Percentiles rank a stretch among this genome's conserved stretches.
phyloP scores from a whole-genome alignment of 176 grass and related monocot species.

The Rhipidocladum racemiflorum region DNA sequence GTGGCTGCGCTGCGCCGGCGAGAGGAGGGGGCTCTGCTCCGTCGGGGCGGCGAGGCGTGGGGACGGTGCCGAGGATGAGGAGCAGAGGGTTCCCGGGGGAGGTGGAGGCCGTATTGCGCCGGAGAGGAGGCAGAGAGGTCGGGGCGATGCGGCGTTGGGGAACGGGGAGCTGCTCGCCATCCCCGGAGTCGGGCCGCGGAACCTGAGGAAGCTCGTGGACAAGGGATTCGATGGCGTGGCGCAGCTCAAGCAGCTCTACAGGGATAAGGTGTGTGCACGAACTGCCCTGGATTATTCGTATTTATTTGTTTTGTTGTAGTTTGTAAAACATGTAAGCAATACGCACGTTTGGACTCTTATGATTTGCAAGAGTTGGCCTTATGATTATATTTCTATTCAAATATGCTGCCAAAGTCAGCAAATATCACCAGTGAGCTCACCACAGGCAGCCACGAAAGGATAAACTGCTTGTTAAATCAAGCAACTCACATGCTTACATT shows the following conservation, averaged over 20 bases:
- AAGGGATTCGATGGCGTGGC: slow-evolving; percentile 75
- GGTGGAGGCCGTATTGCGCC: not conserved
- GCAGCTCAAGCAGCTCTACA: slow-evolving; percentile 88
- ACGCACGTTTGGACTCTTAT: not conserved
- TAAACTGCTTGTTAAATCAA: not conserved
- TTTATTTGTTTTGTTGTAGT: not conserved
- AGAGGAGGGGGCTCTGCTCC: slow-evolving; percentile 40
- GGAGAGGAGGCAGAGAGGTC: slow-evolving; percentile 53
- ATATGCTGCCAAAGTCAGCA: not conserved
- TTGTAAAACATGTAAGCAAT: not conserved
- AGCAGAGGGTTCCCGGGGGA: slow-evolving; percentile 12
- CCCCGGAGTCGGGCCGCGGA: slow-evolving; percentile 70
- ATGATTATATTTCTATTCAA: not conserved
- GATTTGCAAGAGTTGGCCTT: not conserved
- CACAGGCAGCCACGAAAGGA: not conserved
- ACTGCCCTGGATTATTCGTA: not conserved
- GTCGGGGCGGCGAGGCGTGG: slow-evolving; percentile 29
- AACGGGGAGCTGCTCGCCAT: slow-evolving; percentile 75
- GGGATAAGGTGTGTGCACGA: slow-evolving; percentile 58
- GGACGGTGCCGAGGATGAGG: slow-evolving; percentile 3
- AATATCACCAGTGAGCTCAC: not conserved
- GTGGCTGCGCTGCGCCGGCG: slow-evolving; percentile 28
- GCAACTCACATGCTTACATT: not conserved
- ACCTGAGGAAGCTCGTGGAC: slow-evolving; percentile 81
- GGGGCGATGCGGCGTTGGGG: slow-evolving; percentile 29